Evolutionary conservation across 768 basidiomycete genomes (phyloP), one percentile per base, ranked within the genome.

Genomic region (Trametes gibbosa): DNA sequence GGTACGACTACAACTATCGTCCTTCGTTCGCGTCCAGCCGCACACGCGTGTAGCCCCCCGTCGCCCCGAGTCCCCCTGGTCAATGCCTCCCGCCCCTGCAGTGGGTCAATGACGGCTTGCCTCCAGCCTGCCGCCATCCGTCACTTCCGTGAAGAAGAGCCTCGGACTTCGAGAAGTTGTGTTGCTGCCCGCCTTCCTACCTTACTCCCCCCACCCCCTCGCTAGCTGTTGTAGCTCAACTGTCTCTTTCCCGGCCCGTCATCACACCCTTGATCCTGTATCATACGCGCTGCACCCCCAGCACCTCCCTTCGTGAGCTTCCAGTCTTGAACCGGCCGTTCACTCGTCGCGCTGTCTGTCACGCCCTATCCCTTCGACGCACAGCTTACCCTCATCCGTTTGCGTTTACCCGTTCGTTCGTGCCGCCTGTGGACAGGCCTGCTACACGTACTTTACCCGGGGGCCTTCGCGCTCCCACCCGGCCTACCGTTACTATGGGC

Each of bases 111-210:
- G n/a, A n/a, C n/a, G n/a, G n/a, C n/a, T n/a, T n/a, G n/a, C n/a
- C n/a, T n/a, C n/a, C n/a, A n/a, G n/a, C n/a, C n/a, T 19, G 40
- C 12, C 37, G n/a, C 46, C 41, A n/a, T n/a, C 50, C 55, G 53
- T 55, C 54, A 62, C 61, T 62, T 62, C 61, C 56, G 52, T 56
- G 53, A 57, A 57, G 60, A 62, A 62, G 61, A 62, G 56, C 35
- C 46, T 58, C 56, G 61, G 61, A 62, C 61, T 62, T 62, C 61
- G 61, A 62, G 61, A 62, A 62, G 61, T 60, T 60, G 59, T 60
- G 59, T 60, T 54, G 54, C 46, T 55, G 59, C 48, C 52, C 35
- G 21, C 50, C 29, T 13, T 29, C 29, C 48, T 52, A 41, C 42
- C 39, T 25, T 29, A 16, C 59, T 3, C 21, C 46, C 34, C 29